A percentile compares a stretch with the other conserved stretches of the same genome.
Evolutionary conservation across 192 early-diverging fungal species (phyloP).

Genomic region (Ambispora gerdemannii): DNA sequence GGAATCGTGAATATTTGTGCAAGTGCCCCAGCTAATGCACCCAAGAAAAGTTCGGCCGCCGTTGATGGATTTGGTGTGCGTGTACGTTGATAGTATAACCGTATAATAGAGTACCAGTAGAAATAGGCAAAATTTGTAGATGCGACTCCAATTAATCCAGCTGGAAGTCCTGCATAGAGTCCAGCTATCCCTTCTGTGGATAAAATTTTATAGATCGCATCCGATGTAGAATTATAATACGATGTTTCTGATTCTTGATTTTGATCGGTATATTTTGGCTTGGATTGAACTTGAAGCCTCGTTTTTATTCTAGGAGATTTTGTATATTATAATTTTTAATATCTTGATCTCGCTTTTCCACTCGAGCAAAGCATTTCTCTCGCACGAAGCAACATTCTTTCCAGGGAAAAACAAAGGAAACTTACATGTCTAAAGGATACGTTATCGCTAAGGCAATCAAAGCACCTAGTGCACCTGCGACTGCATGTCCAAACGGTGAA

Average conservation of each 20-base stretch:
- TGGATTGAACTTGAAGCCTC: constrained; percentile 92
- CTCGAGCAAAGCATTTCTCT: constrained; percentile 31
- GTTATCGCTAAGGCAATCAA: constrained; percentile 86
- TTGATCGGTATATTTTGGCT: constrained; percentile 39
- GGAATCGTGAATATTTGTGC: constrained; percentile 90
- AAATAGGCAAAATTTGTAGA: constrained; percentile 84
- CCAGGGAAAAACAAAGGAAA: constrained; percentile 25
- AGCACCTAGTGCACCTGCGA: constrained; percentile 87
- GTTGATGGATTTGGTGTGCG: constrained; percentile 66
- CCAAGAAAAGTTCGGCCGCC: constrained; percentile 79
- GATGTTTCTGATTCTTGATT: constrained; percentile 25
- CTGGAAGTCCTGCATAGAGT: constrained; percentile 83
- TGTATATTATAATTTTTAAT: constrained; percentile 6
- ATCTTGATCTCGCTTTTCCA: not conserved
- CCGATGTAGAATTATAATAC: constrained; percentile 62
- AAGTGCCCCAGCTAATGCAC: constrained; percentile 85
- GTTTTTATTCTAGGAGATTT: constrained; percentile 79
- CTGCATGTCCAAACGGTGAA: constrained; percentile 87
- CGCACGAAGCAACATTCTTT: too few relatives aligned
- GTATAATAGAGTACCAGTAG: constrained; percentile 76
- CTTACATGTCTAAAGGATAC: constrained; percentile 96
- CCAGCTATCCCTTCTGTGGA: constrained; percentile 78
- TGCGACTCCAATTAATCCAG: constrained; percentile 75
- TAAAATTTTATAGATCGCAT: constrained; percentile 84
- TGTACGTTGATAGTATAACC: constrained; percentile 53